phyloP scores from a whole-genome alignment of 1,284 basidiomycete genomes.

The Marasmius fiardii region DNA sequence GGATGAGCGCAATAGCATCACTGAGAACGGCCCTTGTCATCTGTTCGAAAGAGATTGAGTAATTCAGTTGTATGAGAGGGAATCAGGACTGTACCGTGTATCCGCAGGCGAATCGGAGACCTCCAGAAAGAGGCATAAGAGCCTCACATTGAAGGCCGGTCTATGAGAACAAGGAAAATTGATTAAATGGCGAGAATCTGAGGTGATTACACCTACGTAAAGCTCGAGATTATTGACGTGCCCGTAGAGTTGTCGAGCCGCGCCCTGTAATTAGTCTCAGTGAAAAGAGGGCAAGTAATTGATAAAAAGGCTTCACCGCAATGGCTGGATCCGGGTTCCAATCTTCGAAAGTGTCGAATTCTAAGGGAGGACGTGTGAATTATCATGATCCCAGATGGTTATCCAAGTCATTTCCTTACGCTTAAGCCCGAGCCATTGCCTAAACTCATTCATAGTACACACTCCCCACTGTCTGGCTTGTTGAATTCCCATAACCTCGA shows the following conservation, averaged over 20 bases:
- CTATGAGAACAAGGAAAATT: not conserved
- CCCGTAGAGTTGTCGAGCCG: not conserved
- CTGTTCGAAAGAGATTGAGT: not conserved
- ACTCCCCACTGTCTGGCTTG: not conserved
- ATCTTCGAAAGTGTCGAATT: not conserved
- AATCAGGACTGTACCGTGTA: not conserved
- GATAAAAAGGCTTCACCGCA: not conserved
- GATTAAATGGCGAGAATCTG: not conserved
- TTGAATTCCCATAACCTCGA: conserved; percentile 13
- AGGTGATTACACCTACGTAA: not conserved
- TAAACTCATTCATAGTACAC: not conserved
- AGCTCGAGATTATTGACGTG: not conserved
- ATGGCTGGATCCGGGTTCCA: not conserved
- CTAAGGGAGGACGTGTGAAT: too few species aligned
- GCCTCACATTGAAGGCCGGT: not conserved
- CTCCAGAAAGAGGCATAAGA: not conserved
- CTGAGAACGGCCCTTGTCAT: not conserved
- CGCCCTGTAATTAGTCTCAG: not conserved
- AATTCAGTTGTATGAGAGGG: not conserved
- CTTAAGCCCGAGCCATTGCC: too few species aligned
- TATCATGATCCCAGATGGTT: too few species aligned
- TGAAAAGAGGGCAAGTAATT: not conserved
- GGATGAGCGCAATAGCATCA: too few species aligned
- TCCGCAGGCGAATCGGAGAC: not conserved
- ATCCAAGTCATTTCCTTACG: not conserved